phyloP scores from a whole-genome alignment of 2,329 filamentous ascomycete genomes.

The Alternaria consortialis region DNA sequence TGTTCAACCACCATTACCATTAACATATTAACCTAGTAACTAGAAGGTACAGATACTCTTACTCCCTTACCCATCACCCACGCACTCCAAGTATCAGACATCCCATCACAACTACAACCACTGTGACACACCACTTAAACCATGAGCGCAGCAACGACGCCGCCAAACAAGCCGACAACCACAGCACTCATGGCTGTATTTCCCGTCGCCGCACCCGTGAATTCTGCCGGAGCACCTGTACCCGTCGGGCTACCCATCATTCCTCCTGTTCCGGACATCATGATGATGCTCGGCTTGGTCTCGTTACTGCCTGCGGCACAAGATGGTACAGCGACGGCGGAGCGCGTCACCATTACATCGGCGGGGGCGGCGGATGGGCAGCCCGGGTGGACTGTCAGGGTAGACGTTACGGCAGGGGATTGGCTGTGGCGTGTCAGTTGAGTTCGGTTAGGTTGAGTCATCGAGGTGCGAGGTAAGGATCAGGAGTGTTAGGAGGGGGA shows the following conservation, averaged over 20 bases:
- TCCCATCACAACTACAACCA: neutral
- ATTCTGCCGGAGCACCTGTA: constrained; percentile 1
- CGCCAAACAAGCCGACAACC: neutral
- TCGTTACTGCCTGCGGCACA: constrained; percentile 29
- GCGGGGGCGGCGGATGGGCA: constrained; percentile 27
- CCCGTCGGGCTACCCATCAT: constrained; percentile 2
- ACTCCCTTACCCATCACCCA: neutral
- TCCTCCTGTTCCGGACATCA: constrained; percentile 19
- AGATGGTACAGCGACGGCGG: constrained; percentile 19
- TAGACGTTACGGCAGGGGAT: constrained; percentile 17
- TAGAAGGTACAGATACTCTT: neutral
- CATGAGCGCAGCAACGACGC: neutral
- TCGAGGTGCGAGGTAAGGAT: neutral
- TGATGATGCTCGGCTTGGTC: constrained; percentile 30
- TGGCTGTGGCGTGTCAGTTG: constrained; percentile 5
- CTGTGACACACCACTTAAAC: neutral
- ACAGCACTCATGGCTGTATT: neutral
- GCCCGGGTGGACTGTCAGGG: constrained; percentile 23
- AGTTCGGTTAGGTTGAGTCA: neutral
- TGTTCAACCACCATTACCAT: neutral
- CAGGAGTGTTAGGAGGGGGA: too few relatives aligned
- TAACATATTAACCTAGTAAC: neutral
- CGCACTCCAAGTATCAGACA: neutral
- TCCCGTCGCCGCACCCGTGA: constrained; percentile 4
- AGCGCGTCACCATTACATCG: constrained; percentile 30